A percentile compares a stretch with the other conserved stretches of the same genome.
phyloP scores from a whole-genome alignment of 495 filamentous ascomycete species.

The Entonaema liquescens region DNA sequence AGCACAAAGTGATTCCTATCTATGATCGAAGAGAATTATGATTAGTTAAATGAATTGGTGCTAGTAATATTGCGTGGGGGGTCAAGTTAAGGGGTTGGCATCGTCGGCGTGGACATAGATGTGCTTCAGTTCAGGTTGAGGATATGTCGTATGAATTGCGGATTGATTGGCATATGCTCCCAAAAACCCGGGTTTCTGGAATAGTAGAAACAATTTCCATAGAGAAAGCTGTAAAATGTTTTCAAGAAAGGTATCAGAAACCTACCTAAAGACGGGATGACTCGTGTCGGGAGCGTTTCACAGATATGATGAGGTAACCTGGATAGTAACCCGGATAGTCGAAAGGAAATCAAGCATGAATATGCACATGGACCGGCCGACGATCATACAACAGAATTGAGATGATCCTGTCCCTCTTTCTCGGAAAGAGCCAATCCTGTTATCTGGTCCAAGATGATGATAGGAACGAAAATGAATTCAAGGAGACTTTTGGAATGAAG shows the following conservation, averaged over 20 bases:
- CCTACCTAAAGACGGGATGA: constrained; percentile 38
- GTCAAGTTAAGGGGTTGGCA: constrained; percentile 27
- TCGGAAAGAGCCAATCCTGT: constrained; percentile 27
- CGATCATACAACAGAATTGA: constrained; percentile 40
- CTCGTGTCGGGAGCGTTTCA: constrained; percentile 47
- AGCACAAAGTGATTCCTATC: not conserved
- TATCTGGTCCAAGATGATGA: not conserved
- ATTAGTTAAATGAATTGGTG: not conserved
- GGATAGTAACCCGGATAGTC: constrained; percentile 23
- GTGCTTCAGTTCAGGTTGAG: constrained; percentile 12
- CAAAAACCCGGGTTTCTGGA: constrained; percentile 10
- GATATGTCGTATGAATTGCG: constrained; percentile 9
- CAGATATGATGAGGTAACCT: constrained; percentile 21
- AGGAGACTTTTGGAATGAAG: constrained; percentile 4
- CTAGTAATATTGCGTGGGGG: not conserved
- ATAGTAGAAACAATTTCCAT: constrained; percentile 23
- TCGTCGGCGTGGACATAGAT: constrained; percentile 12
- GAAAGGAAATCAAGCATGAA: constrained; percentile 37
- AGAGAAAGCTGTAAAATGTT: constrained; percentile 2
- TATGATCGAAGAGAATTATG: not conserved
- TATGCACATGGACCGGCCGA: constrained; percentile 29
- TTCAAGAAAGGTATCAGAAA: constrained; percentile 23
- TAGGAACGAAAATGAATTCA: constrained; percentile 28
- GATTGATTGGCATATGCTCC: constrained; percentile 26
- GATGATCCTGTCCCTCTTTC: constrained; percentile 32